Evolutionary conservation across 2,329 filamentous ascomycete species (phyloP), one percentile per base, ranked within the genome.

Genomic region (Fusarium euwallaceae): DNA sequence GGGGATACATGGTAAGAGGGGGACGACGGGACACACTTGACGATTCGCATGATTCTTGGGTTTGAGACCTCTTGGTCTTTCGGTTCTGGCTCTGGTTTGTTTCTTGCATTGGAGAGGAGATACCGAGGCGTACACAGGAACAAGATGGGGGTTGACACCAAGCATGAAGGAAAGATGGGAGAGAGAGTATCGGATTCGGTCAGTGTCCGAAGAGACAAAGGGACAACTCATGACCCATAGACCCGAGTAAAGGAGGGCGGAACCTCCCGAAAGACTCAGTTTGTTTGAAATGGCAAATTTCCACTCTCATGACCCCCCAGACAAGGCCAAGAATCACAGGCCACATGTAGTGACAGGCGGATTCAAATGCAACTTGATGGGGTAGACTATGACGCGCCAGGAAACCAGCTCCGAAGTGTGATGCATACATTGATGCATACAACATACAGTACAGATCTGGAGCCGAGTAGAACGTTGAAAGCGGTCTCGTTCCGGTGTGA

Each of bases 121-220:
- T 75, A 75, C 76, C 76, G 76, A 78, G 76, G 76, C 62, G 66
- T 53, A 74, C 24, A 22, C 12, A 63, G 32, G 27, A 60, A 60
- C n/a, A 53, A 48, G 29, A 32, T 27, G 45, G 45, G 29, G 29
- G 45, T 61, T 58, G 51, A 41, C 39, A 61, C 36, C 41, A 45
- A 36, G 27, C 39, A 43, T 58, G 37, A 56, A 27, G 16, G 32
- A 17, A 67, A 59, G n/a, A 66, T 48, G 64, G 63, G 56, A 55
- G 70, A 55, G 70, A 37, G 41, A 63, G 58, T 24, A 56, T 64
- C 32, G 51, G 37, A 66, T 61, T 78, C 76, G 76, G 76, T 41
- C 67, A 70, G 70, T 61, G 51, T 75, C 76, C 67, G 74, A 78
- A 63, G 58, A n/a, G 58, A n/a, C 36, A 64, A 60, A 56, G 29